These are phyloP conservation scores for Perilla frutescens DNA, from an alignment of 257 asterid genomes.

Conservation along the genomic window DNA sequence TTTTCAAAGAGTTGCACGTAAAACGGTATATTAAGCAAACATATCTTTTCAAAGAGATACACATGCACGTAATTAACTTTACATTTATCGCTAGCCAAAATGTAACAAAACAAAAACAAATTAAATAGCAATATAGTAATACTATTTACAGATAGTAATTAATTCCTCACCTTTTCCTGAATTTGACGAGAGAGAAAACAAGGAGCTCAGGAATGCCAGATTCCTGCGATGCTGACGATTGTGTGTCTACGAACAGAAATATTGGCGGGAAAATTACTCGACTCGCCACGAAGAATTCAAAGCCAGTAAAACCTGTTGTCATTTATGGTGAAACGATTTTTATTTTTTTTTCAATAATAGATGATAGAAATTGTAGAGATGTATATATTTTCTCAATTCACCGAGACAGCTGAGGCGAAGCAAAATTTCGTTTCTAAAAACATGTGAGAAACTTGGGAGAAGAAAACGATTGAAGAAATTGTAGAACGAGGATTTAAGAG, in stretches of 20 bases:
- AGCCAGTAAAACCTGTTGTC: conserved; percentile 62
- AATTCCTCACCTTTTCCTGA: conserved; percentile 54
- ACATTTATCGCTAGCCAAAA: too few relatives aligned
- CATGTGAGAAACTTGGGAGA: neutral
- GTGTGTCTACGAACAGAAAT: conserved; percentile 31
- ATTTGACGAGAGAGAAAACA: conserved; percentile 50
- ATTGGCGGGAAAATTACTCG: conserved; percentile 40
- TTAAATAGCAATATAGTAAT: neutral
- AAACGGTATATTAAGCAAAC: too few relatives aligned
- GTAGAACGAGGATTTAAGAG: neutral
- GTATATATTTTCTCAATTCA: neutral
- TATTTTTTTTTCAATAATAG: too few relatives aligned
- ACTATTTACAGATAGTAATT: neutral
- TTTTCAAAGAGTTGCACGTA: too few relatives aligned
- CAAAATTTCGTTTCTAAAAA: neutral
- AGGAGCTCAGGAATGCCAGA: conserved; percentile 48
- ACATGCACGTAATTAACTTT: too few relatives aligned
- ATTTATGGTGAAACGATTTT: conserved; percentile 54
- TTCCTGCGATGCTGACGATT: conserved; percentile 63
- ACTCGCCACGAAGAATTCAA: conserved; percentile 39
- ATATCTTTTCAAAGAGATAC: too few relatives aligned
- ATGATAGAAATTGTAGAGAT: neutral
- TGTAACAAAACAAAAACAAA: neutral
- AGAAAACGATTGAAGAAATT: neutral
- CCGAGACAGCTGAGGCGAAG: too few relatives aligned